Evolutionary conservation across 768 basidiomycete species (phyloP), one percentile per base, ranked within the genome.

Genomic region (Brasilioporus rufonigricans): DNA sequence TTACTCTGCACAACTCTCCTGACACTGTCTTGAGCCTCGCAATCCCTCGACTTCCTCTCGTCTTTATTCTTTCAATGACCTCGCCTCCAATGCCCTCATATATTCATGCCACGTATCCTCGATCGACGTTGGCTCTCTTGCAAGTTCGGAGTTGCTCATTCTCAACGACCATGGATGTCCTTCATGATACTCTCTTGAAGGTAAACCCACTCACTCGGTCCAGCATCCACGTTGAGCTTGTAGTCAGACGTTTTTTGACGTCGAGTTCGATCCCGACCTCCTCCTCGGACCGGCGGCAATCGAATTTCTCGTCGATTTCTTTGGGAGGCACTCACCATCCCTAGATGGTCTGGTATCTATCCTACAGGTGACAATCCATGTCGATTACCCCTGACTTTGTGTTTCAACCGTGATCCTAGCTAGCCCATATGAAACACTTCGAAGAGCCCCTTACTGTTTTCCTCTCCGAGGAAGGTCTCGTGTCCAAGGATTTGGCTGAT

Each of bases 391-490:
- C 12, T 2, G 7, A 5, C 18, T 33, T 21, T 21, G 3, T 32
- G n/a, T 44, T 40, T 46, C 51, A 49, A 18, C 10, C 41, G 14
- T 46, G 40, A 14, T 58, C 19, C 13, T 24, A 91, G 86, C 71
- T 91, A 3, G 74, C 76, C 0, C 75, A 89, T 63, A 67, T 91
- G 66, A 87, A 87, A 56, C 89, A 92, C 66, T 89, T 88, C 59
- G 76, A 77, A 26, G 81, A 88, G 24, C 83, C 85, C 0, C 67
- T 89, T 14, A 75, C 79, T 4, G 46, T 77, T 9, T 41, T 69
- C 52, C 50, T 63, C 33, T 5, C 60, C 47, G 63, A 59, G 11
- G 53, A 50, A 39, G 44, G 3, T 21, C 29, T 60, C 10, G 18
- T 44, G 12, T 59, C 51, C 46, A 24, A 26, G 19, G 26, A 52